Conservation (phyloP, 1,284 basidiomycete species). For the Ustilago cynodontis region DNA sequence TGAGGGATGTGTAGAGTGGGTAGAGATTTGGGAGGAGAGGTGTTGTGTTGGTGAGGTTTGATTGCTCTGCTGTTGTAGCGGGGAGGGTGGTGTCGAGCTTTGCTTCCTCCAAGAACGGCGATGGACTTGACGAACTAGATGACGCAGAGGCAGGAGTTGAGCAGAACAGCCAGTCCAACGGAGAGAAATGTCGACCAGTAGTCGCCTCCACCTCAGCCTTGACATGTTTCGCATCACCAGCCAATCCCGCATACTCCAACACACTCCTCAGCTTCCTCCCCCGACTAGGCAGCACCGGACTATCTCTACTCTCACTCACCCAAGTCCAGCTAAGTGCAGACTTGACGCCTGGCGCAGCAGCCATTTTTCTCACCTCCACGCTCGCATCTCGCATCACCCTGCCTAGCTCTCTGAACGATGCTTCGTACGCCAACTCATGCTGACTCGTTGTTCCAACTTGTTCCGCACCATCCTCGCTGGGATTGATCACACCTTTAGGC, state of each 20-base stretch:
- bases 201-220: slow-evolving; percentile 56
- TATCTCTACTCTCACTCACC: slow-evolving; percentile 83
- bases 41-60: background rate
- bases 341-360: slow-evolving; percentile 74
- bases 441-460: slow-evolving; percentile 18
- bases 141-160: background rate
- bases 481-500: slow-evolving; percentile 34
- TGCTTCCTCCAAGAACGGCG: slow-evolving; percentile 12
- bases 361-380: slow-evolving; percentile 38
- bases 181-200: slow-evolving; percentile 31
- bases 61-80: background rate
- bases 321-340: slow-evolving; percentile 85
- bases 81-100: background rate
- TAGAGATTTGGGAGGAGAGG: background rate
- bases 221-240: slow-evolving; percentile 61
- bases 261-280: slow-evolving; percentile 45
- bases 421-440: slow-evolving; percentile 66
- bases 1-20: slow-evolving; percentile 32
- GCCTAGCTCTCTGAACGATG: slow-evolving; percentile 50
- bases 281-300: slow-evolving; percentile 74
- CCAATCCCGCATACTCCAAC: slow-evolving; percentile 60
- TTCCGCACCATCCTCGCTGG: slow-evolving; percentile 28
- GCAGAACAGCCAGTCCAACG: slow-evolving; percentile 15
- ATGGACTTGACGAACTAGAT: slow-evolving; percentile 8
- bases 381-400: slow-evolving; percentile 56